Base-by-base conservation (phyloP, 306 rosid genomes). In the Ammopiptanthus mongolicus region DNA sequence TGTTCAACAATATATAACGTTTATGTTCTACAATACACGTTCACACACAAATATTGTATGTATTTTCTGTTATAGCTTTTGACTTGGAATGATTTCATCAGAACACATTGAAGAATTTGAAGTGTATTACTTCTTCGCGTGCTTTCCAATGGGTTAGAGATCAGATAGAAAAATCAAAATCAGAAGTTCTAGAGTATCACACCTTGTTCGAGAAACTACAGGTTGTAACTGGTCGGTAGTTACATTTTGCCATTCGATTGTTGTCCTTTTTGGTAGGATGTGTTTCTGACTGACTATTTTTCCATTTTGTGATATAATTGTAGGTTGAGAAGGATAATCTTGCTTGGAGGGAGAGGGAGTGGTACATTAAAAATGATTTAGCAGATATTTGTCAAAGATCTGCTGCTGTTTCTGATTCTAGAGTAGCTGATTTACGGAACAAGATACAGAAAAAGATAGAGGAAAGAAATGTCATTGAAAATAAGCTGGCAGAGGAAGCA, bases 211-310 rank as follows among this genome's bases (percentile, higher is more conserved):
- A 92, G 91, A 95, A 90, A 89, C 92, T 90, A 77, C 99, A 95
- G 99, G 99, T 95, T 86, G 97, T 90, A 79, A 88, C 87, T 88
- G 90, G 93, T 92, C 71, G 93, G 90, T 89, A 92, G 92, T 87
- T 90, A 88, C 81, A 86, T 85, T 83, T 21, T 84, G 72, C 88
- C 80, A 75, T 76, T 50, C 51, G 57, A 47, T 72, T 74, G 41
- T 39, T 64, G 3, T 78, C 75, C 52, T 33, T 36, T 65, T 78
- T 60, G n/a, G 60, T 48, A 71, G 48, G 68, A 17, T 80, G 48
- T 59, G 53, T 47, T 78, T 71, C 71, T 86, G 69, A 78, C 47
- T 84, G 84, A 86, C 77, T 1, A 15, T 53, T 29, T 69, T 60
- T 55, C 17, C 65, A 36, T 56, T 84, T 76, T 50, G 65, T 62